Percentiles rank a stretch among this genome's conserved stretches.
Conservation (phyloP, 768 basidiomycete genomes). For the Mycena indigotica region DNA sequence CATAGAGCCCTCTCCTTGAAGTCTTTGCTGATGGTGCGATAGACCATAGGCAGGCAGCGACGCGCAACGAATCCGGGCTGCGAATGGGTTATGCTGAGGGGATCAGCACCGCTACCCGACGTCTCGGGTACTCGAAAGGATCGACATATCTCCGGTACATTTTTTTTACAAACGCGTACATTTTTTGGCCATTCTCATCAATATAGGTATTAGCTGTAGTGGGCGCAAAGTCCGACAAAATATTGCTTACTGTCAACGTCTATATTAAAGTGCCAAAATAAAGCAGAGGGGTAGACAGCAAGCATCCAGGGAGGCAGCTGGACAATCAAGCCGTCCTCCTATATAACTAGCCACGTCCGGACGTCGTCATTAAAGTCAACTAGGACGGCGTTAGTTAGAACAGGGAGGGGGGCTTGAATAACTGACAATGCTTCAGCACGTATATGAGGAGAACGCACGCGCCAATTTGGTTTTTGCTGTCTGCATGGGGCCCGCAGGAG, state of each 20-base stretch:
- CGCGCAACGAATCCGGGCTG: too few species aligned
- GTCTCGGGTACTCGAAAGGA: too few species aligned
- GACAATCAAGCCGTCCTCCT: constrained; percentile 36
- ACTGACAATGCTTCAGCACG: constrained; percentile 15
- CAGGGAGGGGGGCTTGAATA: neutral
- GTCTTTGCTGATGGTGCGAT: too few species aligned
- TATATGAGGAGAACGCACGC: constrained; percentile 33
- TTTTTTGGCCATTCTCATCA: too few species aligned
- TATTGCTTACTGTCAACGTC: constrained; percentile 29
- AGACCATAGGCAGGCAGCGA: too few species aligned
- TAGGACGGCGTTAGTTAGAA: neutral
- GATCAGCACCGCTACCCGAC: too few species aligned
- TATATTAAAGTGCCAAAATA: constrained; percentile 38
- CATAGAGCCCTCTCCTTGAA: too few species aligned
- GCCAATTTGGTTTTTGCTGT: constrained; percentile 34
- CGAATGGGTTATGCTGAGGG: too few species aligned
- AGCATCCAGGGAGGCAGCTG: constrained; percentile 36
- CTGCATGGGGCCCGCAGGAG: constrained; percentile 29
- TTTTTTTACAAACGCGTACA: too few species aligned
- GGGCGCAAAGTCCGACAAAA: too few species aligned
- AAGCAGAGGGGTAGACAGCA: constrained; percentile 34
- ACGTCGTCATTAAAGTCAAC: constrained; percentile 25
- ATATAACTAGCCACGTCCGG: constrained; percentile 36
- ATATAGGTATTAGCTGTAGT: too few species aligned
- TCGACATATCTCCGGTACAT: too few species aligned